These are phyloP conservation scores for Capsella bursapastoris DNA, from an alignment of 345 rosid genomes.

Conservation along the genomic window DNA sequence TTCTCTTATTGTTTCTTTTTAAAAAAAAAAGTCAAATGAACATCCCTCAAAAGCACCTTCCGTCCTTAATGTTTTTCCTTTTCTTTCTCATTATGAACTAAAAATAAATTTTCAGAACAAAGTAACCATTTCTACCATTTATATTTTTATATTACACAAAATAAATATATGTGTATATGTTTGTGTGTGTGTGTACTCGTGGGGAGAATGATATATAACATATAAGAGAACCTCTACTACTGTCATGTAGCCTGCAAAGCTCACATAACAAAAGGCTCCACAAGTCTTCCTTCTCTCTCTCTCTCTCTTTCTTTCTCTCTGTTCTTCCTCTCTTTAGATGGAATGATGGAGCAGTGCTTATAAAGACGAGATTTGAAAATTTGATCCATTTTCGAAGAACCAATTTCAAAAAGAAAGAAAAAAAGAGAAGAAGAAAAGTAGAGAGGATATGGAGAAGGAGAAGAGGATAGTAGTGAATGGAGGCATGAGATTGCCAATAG, in stretches of 20 bases:
- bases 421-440: conserved; percentile 43
- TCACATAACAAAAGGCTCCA: conserved; percentile 31
- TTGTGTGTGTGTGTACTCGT: conserved; percentile 17
- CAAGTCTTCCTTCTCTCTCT: conserved; percentile 28
- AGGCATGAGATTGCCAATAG: conserved; percentile 69
- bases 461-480: conserved; percentile 47
- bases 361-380: conserved; percentile 15
- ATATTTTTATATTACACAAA: conserved; percentile 23
- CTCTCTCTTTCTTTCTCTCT: conserved; percentile 18
- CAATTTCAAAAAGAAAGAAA: background rate
- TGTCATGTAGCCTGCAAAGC: conserved; percentile 40
- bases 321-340: conserved; percentile 15
- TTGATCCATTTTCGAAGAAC: conserved; percentile 8
- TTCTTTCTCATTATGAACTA: conserved; percentile 37
- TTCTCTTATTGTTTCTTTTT: background rate
- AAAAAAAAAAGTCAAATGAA: conserved; percentile 35
- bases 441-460: conserved; percentile 49
- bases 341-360: conserved; percentile 36
- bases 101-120: conserved; percentile 35
- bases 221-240: conserved; percentile 32
- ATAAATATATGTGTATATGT: background rate
- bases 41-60: conserved; percentile 37
- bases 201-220: conserved; percentile 20
- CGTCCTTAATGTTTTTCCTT: conserved; percentile 14
- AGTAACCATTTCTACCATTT: conserved; percentile 27